Evolutionary conservation across 805 yeast species (phyloP).

Genomic region (Isabelozyma gotoi): DNA sequence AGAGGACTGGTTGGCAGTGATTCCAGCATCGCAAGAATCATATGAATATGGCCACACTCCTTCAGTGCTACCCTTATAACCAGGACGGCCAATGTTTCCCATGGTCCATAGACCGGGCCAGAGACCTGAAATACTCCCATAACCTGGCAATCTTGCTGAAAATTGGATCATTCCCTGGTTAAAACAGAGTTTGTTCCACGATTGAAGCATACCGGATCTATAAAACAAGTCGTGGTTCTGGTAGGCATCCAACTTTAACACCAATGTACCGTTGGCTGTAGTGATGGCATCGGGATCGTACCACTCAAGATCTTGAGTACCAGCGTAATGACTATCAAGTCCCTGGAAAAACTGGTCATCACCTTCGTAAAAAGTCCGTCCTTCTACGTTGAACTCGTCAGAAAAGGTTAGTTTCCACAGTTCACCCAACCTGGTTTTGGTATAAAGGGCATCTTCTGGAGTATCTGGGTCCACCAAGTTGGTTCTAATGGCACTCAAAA

Average conservation of each 20-base stretch:
- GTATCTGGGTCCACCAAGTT: slow-evolving; percentile 42
- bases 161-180: slow-evolving; percentile 32
- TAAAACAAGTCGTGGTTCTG: slow-evolving; percentile 34
- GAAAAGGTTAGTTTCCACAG: slow-evolving; percentile 38
- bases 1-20: slow-evolving; percentile 40
- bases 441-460: slow-evolving; percentile 26
- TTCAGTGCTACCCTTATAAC: slow-evolving; percentile 34
- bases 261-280: slow-evolving; percentile 38
- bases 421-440: slow-evolving; percentile 49
- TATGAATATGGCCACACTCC: slow-evolving; percentile 44
- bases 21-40: slow-evolving; percentile 40
- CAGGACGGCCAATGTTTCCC: slow-evolving; percentile 42
- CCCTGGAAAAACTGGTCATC: slow-evolving; percentile 46
- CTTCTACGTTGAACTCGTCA: slow-evolving; percentile 44
- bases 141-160: slow-evolving; percentile 35
- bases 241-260: slow-evolving; percentile 37
- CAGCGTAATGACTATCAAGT: slow-evolving; percentile 40
- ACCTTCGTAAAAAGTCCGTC: slow-evolving; percentile 43
- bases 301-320: slow-evolving; percentile 45
- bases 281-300: slow-evolving; percentile 44
- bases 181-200: slow-evolving; percentile 41
- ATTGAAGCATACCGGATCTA: slow-evolving; percentile 41
- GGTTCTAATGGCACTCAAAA: slow-evolving; percentile 35
- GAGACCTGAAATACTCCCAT: slow-evolving; percentile 36
- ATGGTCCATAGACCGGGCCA: slow-evolving; percentile 46